Evolutionary conservation across 2,329 filamentous ascomycete genomes (phyloP).

Genomic region (Berkeleyomyces basicola): DNA sequence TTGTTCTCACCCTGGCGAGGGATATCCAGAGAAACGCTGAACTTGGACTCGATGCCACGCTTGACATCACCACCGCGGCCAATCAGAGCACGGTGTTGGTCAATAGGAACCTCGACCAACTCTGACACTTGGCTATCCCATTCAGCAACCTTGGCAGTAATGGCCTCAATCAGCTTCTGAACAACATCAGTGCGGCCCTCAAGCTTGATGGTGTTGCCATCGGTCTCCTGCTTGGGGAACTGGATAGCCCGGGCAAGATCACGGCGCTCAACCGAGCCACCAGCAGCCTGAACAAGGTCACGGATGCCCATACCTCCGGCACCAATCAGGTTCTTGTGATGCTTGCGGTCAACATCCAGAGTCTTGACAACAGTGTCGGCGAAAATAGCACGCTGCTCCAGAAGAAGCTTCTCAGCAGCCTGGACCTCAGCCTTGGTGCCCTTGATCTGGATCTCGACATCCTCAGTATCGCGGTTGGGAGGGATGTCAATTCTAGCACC

Average conservation of each 20-base stretch:
- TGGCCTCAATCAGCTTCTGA: constrained; percentile 71
- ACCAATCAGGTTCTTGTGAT: constrained; percentile 82
- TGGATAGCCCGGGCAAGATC: constrained; percentile 79
- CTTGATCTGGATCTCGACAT: constrained; percentile 79
- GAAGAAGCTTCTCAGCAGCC: constrained; percentile 76
- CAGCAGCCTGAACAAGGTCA: constrained; percentile 71
- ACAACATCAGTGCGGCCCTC: constrained; percentile 75
- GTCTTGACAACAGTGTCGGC: constrained; percentile 77
- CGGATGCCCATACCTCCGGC: constrained; percentile 71
- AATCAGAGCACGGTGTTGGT: constrained; percentile 83
- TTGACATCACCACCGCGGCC: constrained; percentile 81
- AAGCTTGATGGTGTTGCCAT: constrained; percentile 69
- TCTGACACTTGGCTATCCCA: constrained; percentile 70
- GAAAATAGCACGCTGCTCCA: constrained; percentile 73
- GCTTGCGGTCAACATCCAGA: constrained; percentile 84
- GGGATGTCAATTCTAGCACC: constrained; percentile 88
- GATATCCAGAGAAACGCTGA: constrained; percentile 76
- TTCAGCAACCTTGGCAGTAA: constrained; percentile 66
- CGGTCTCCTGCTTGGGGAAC: constrained; percentile 78
- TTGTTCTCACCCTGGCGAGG: constrained; percentile 75
- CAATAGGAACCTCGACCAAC: constrained; percentile 63
- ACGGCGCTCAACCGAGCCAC: constrained; percentile 72
- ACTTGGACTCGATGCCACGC: constrained; percentile 69
- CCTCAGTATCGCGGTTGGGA: constrained; percentile 53
- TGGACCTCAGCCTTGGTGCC: constrained; percentile 84